Evolutionary conservation across 441 rosid genomes (phyloP).

Genomic region (Pelargonium fulgidum): DNA sequence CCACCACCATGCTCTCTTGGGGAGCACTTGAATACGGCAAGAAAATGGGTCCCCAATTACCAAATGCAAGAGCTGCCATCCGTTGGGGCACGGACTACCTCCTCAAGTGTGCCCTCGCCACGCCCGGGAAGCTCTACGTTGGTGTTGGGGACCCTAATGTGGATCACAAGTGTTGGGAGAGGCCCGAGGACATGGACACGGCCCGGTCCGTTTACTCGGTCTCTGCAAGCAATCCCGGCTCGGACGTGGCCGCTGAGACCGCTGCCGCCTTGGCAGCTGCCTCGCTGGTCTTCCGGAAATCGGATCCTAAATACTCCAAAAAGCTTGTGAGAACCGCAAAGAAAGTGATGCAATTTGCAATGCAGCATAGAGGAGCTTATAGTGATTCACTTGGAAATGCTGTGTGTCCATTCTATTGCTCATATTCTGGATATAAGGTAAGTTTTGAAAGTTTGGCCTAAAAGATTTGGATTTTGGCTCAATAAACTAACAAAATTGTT

Average conservation of each 20-base stretch:
- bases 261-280: conserved; percentile 64
- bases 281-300: conserved; percentile 49
- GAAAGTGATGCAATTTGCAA: conserved; percentile 66
- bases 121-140: conserved; percentile 68
- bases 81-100: conserved; percentile 61
- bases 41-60: conserved; percentile 43
- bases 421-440: conserved; percentile 87
- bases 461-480: background rate
- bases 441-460: background rate
- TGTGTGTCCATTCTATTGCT: conserved; percentile 84
- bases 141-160: conserved; percentile 66
- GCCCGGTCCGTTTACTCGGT: conserved; percentile 46
- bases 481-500: background rate
- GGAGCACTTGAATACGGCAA: conserved; percentile 52
- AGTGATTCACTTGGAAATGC: conserved; percentile 76
- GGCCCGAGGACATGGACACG: conserved; percentile 73
- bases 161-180: conserved; percentile 70
- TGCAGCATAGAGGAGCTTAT: conserved; percentile 67
- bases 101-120: conserved; percentile 61
- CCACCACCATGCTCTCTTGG: conserved; percentile 65
- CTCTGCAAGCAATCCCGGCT: conserved; percentile 52
- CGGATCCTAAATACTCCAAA: conserved; percentile 34
- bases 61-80: conserved; percentile 38
- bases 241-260: conserved; percentile 59
- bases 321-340: conserved; percentile 48